Conservation (phyloP, 2,329 filamentous ascomycete species). For the Colletotrichum endophyticum region DNA sequence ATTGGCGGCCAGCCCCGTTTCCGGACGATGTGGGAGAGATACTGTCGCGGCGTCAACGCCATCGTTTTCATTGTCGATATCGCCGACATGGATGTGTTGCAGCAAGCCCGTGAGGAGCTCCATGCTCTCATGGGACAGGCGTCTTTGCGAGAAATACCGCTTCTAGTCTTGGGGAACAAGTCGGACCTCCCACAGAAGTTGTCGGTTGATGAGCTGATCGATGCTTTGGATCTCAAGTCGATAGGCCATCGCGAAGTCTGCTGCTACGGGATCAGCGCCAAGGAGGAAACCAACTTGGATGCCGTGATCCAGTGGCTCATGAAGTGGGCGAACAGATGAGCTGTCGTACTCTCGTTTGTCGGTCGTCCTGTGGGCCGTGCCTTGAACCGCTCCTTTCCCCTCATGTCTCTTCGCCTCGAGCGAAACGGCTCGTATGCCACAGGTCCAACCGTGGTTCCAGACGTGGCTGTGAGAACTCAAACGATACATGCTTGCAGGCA, state of each 20-base stretch:
- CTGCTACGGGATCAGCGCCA: conserved; percentile 98
- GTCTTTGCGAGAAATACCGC: conserved; percentile 84
- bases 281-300: conserved; percentile 98
- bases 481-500: background rate
- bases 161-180: conserved; percentile 96
- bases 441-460: background rate
- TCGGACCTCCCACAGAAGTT: conserved; percentile 92
- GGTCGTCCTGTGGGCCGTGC: background rate
- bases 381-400: background rate
- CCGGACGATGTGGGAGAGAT: conserved; percentile 98
- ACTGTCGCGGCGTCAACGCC: conserved; percentile 95
- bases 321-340: conserved; percentile 79
- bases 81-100: conserved; percentile 80
- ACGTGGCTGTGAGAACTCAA: background rate
- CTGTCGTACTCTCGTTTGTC: background rate
- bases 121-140: conserved; percentile 87
- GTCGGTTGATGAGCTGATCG: conserved; percentile 94
- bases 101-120: conserved; percentile 89
- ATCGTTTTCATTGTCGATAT: conserved; percentile 99
- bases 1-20: conserved; percentile 96
- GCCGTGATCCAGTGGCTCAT: conserved; percentile 97
- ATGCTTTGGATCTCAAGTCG: conserved; percentile 85
- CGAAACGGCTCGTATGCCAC: background rate
- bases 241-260: conserved; percentile 94
- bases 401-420: background rate